Evolutionary conservation across 768 basidiomycete species (phyloP).

Genomic region (Chalciporus pseudorubinellus): DNA sequence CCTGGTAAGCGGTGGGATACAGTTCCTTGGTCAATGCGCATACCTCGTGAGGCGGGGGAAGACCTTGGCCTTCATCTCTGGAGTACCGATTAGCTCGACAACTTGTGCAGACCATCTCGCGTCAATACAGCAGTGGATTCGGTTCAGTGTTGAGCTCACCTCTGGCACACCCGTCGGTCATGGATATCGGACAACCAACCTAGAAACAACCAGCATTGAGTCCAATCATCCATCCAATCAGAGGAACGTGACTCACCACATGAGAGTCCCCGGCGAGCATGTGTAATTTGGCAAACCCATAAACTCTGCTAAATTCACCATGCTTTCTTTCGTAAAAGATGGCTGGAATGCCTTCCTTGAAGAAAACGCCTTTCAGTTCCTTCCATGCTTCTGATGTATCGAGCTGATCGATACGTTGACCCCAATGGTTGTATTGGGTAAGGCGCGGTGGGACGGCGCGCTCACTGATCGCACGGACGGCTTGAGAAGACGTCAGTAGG

Average conservation of each 20-base stretch:
- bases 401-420: slow-evolving; percentile 59
- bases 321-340: slow-evolving; percentile 65
- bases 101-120: slow-evolving; percentile 35
- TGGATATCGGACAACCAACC: slow-evolving; percentile 72
- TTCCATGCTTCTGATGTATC: slow-evolving; percentile 76
- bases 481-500: slow-evolving; percentile 31
- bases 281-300: slow-evolving; percentile 64
- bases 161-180: slow-evolving; percentile 78
- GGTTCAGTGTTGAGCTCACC: slow-evolving; percentile 29
- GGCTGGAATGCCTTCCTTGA: slow-evolving; percentile 65
- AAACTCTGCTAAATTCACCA: slow-evolving; percentile 56
- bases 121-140: neutral
- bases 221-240: neutral
- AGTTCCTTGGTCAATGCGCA: neutral
- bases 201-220: slow-evolving; percentile 21
- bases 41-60: slow-evolving; percentile 63
- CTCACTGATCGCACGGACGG: slow-evolving; percentile 46
- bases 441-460: slow-evolving; percentile 50
- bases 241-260: slow-evolving; percentile 40
- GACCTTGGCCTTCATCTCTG: slow-evolving; percentile 56
- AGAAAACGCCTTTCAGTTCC: slow-evolving; percentile 56
- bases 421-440: slow-evolving; percentile 75
- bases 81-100: slow-evolving; percentile 62
- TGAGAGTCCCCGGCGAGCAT: slow-evolving; percentile 64
- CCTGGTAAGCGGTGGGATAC: neutral